These are phyloP conservation scores for Pseudocercospora ulei DNA, from an alignment of 2,329 filamentous ascomycete species.

Conservation along the genomic window DNA sequence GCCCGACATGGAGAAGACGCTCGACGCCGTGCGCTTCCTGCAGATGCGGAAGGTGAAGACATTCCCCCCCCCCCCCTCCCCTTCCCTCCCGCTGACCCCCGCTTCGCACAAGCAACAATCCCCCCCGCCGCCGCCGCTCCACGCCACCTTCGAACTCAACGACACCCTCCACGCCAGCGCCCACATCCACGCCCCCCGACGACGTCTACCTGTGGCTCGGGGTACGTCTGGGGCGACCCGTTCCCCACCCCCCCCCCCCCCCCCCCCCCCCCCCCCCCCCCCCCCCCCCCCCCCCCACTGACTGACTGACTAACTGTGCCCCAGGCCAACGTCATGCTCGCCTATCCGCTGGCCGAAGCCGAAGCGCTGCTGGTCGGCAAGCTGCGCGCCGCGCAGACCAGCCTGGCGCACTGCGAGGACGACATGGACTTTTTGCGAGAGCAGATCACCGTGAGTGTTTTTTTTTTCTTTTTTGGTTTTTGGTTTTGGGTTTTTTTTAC, in stretches of 20 bases:
- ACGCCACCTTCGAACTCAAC: constrained; percentile 92
- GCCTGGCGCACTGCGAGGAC: constrained; percentile 81
- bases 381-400: constrained; percentile 66
- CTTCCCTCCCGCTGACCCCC: too few relatives aligned
- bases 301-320: neutral
- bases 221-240: too few relatives aligned
- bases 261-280: too few relatives aligned
- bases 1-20: constrained; percentile 89
- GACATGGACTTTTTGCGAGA: constrained; percentile 91
- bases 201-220: constrained; percentile 98
- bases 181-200: constrained; percentile 64
- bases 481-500: neutral
- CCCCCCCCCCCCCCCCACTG: too few relatives aligned
- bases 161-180: constrained; percentile 91
- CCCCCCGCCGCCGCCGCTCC: too few relatives aligned
- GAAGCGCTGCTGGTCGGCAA: constrained; percentile 68
- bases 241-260: too few relatives aligned
- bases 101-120: too few relatives aligned
- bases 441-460: constrained; percentile 72
- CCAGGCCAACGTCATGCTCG: constrained; percentile 91
- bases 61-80: too few relatives aligned
- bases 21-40: constrained; percentile 82
- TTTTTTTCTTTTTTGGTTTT: neutral
- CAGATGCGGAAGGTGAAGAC: constrained; percentile 63
- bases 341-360: constrained; percentile 84